Conservation (phyloP, 176 grass and related monocot genomes). For the Oryza officinalis region DNA sequence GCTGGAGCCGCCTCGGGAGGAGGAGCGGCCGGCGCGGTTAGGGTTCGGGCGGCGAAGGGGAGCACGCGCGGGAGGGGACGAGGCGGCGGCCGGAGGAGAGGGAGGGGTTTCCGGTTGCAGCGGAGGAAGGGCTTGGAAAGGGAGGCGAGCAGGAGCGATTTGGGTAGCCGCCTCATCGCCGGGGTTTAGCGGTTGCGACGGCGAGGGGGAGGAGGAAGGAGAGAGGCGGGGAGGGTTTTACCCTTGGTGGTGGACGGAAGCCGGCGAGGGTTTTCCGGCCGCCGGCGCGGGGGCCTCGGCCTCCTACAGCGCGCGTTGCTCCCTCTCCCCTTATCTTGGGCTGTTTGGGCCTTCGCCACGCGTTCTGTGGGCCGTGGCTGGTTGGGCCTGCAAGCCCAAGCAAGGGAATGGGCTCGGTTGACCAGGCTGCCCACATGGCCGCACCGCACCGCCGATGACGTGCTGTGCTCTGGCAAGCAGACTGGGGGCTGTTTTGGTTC, state of each 20-base stretch:
- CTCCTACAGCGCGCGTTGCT: not conserved
- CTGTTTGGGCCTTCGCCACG: not conserved
- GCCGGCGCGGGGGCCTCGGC: not conserved
- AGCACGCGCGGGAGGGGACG: constrained; percentile 19
- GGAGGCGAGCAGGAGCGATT: constrained; percentile 36
- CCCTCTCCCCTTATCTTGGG: not conserved
- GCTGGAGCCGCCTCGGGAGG: constrained; percentile 19
- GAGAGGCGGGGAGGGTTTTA: too few species aligned
- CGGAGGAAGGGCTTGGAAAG: constrained; percentile 35
- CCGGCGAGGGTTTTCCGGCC: too few species aligned
- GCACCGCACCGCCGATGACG: too few species aligned
- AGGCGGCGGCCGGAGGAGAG: not conserved
- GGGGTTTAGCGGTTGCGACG: too few species aligned
- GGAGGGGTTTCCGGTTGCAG: constrained; percentile 11
- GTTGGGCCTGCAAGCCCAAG: too few species aligned
- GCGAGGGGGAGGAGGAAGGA: too few species aligned
- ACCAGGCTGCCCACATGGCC: not conserved
- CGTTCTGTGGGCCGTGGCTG: too few species aligned
- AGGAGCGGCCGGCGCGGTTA: constrained; percentile 18
- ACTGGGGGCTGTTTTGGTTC: too few species aligned
- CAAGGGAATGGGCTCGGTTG: not conserved
- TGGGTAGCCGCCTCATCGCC: constrained; percentile 51
- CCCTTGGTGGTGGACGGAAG: not conserved
- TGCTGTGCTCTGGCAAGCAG: too few species aligned
- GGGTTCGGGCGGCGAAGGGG: constrained; percentile 45